A percentile compares a stretch with the other conserved stretches of the same genome.
These are phyloP conservation scores for Suillus subluteus DNA, from an alignment of 768 basidiomycete species.

Conservation along the genomic window DNA sequence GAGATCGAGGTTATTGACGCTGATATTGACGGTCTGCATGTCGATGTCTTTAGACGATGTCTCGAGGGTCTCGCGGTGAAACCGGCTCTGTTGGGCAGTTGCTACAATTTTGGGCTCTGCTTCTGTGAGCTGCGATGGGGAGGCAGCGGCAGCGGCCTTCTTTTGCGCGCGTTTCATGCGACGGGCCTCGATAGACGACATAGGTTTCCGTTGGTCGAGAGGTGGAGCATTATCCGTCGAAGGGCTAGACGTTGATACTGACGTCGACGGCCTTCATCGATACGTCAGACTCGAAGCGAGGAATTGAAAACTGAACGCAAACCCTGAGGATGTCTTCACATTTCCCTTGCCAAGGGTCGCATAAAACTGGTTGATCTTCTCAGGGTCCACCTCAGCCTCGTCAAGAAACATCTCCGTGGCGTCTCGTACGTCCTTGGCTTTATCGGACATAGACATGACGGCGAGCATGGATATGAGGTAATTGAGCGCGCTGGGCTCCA, in stretches of 20 bases:
- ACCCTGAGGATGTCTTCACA: neutral
- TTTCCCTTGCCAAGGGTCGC: constrained; percentile 4
- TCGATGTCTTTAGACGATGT: constrained; percentile 48
- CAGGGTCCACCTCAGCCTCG: constrained; percentile 15
- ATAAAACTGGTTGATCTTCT: constrained; percentile 16
- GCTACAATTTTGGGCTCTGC: constrained; percentile 34
- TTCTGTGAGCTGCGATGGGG: constrained; percentile 1
- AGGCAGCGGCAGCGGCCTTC: constrained; percentile 7
- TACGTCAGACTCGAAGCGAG: neutral
- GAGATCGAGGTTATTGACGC: constrained; percentile 55
- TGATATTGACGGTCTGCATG: constrained; percentile 54
- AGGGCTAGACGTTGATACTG: neutral
- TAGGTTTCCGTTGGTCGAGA: constrained; percentile 1
- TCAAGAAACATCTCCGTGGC: constrained; percentile 19
- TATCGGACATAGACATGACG: constrained; percentile 13
- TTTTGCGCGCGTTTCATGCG: constrained; percentile 19
- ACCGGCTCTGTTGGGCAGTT: constrained; percentile 51
- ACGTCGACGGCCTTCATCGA: neutral
- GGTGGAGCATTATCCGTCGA: neutral
- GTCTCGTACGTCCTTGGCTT: constrained; percentile 4
- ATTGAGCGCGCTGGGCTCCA: constrained; percentile 17
- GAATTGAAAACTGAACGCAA: neutral
- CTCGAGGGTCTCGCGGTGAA: constrained; percentile 51
- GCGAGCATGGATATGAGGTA: constrained; percentile 18
- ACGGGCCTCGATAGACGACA: constrained; percentile 13